Percentiles rank a stretch among this genome's conserved stretches.
Evolutionary conservation across 768 basidiomycete genomes (phyloP).

Genomic region (Hypholoma sublateritium): DNA sequence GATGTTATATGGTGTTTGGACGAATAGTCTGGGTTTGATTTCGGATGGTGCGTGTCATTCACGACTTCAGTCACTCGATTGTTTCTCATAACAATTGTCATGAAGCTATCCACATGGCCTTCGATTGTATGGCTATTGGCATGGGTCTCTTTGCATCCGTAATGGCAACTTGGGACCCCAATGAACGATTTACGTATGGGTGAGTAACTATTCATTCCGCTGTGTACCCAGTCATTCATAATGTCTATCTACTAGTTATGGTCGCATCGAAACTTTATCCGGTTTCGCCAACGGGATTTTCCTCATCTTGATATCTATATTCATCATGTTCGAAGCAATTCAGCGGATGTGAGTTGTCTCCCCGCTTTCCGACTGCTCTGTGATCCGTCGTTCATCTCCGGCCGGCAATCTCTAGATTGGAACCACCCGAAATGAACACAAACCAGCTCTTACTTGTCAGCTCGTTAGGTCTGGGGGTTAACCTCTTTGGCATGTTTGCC

Average conservation of each 20-base stretch:
- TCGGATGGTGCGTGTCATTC: conserved; percentile 72
- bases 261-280: conserved; percentile 94
- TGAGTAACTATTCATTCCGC: conserved; percentile 31
- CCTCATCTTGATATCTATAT: conserved; percentile 90
- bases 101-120: conserved; percentile 98
- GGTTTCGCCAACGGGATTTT: conserved; percentile 99
- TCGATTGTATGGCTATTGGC: conserved; percentile 96
- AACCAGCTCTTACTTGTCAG: conserved; percentile 89
- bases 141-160: conserved; percentile 95
- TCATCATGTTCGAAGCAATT: conserved; percentile 97
- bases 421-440: conserved; percentile 98
- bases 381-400: neutral
- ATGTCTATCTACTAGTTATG: conserved; percentile 57
- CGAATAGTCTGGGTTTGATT: conserved; percentile 93
- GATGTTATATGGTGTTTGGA: conserved; percentile 97
- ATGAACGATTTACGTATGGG: conserved; percentile 96
- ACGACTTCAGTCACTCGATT: neutral
- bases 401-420: conserved; percentile 48
- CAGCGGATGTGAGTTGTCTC: conserved; percentile 73
- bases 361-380: neutral
- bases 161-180: conserved; percentile 97
- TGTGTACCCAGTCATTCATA: neutral
- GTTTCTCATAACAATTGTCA: conserved; percentile 1
- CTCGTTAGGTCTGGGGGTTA: conserved; percentile 85
- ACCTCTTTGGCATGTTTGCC: conserved; percentile 98